Base-by-base conservation (phyloP, 2,329 filamentous ascomycete species). In the Trichoderma sp. region DNA sequence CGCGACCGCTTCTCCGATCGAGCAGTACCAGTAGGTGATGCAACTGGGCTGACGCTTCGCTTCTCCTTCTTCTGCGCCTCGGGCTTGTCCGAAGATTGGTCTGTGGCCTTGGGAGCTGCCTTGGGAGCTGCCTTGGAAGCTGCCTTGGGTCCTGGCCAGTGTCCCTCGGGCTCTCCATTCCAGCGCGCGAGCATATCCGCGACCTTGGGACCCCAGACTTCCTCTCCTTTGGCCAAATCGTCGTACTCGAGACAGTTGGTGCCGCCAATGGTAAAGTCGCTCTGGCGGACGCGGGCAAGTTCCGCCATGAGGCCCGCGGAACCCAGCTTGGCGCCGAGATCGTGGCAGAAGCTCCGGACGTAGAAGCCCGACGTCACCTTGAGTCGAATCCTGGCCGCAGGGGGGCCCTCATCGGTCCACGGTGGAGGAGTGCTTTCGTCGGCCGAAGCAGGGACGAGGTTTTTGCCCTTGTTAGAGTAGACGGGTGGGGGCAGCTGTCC, bases 341-440 rank as follows among this genome's bases (percentile, higher is more conserved):
- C 95, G 76, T 98, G 93, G 73, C 93, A 94, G 72, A 99, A 88
- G 68, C 92, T 96, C 70, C 95, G 91, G 15, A 99, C 94, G 78
- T 99, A 99, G 83, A 97, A 99, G 45, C 95, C 95, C 0, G 93
- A 97, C 2, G 93, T 93, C 61, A 97, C 94, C 0, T 92, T 97
- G 87, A 99, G 93, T 67, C 91, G 89, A 69, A 99, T 88, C 75
- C 88, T 90, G 58, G 88, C 92, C 1, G 94, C 95, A 1, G 94
- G 88, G 1, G 93, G 89, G 0, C 86, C 87, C 74, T 89, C 81
- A 76, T 83, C 86, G 45, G 80, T 82, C 86, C 86, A 88, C 0
- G 86, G 85, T 7, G 84, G 82, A 6, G 85, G 84, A 1, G 83
- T 80, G 74, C 82, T 77, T 29, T 81, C 75, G 53, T 80, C 79